Evolutionary conservation across 805 yeast species (phyloP).

Genomic region (Suhomyces sp.): DNA sequence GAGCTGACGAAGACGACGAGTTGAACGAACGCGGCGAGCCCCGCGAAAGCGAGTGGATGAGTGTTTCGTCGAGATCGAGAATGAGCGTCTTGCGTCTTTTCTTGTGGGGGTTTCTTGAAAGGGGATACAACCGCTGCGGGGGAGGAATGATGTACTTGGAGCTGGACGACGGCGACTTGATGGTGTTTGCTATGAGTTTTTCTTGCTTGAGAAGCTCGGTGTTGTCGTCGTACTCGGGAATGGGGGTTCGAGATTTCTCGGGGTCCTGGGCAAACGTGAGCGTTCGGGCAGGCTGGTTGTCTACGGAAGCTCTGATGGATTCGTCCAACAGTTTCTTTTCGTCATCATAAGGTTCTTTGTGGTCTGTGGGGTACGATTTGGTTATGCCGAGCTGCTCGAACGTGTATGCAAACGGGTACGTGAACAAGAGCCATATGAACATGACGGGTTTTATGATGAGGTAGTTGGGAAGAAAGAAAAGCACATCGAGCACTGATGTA

Average conservation of each 20-base stretch:
- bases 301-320: background rate
- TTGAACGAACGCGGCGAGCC: conserved; percentile 47
- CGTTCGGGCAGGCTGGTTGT: background rate
- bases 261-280: conserved; percentile 2
- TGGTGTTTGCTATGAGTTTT: conserved; percentile 35
- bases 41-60: conserved; percentile 85
- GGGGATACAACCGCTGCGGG: conserved; percentile 43
- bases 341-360: background rate
- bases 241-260: background rate
- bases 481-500: conserved; percentile 12
- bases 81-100: conserved; percentile 64
- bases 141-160: conserved; percentile 46
- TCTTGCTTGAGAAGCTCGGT: conserved; percentile 40
- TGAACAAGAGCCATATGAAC: conserved; percentile 47
- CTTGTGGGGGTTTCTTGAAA: conserved; percentile 37
- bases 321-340: background rate
- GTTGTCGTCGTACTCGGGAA: conserved; percentile 24
- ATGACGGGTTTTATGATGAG: conserved; percentile 51
- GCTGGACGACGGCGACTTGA: conserved; percentile 41
- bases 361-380: background rate
- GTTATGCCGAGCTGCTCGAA: conserved; percentile 21
- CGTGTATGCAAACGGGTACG: conserved; percentile 52
- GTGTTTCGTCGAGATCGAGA: conserved; percentile 89
- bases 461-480: conserved; percentile 49
- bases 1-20: conserved; percentile 33